Evolutionary conservation across 208 protist genomes (phyloP).

Genomic region (Vickermania ingenoplastis): DNA sequence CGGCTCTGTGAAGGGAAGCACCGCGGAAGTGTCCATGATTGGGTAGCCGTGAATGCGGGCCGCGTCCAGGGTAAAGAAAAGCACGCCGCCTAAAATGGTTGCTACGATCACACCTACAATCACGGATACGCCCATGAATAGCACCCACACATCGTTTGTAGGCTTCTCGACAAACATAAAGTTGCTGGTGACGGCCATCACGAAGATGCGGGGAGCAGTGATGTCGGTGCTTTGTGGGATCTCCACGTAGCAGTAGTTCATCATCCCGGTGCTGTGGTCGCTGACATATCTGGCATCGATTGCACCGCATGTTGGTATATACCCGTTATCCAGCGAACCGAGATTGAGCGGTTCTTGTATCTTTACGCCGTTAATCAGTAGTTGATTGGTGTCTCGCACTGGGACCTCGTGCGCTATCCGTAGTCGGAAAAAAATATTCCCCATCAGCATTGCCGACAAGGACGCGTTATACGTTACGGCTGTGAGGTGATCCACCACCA

Average conservation of each 20-base stretch:
- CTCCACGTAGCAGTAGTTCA: neutral
- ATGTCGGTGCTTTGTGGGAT: neutral
- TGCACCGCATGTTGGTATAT: neutral
- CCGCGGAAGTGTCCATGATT: neutral
- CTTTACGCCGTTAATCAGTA: neutral
- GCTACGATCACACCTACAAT: neutral
- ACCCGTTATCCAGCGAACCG: neutral
- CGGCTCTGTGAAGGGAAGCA: neutral
- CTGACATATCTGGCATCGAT: neutral
- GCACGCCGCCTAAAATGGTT: neutral
- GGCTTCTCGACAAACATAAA: neutral
- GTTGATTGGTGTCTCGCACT: neutral
- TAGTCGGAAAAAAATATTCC: neutral
- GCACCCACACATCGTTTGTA: neutral
- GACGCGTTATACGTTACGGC: neutral
- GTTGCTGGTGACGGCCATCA: neutral
- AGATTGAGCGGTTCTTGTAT: neutral
- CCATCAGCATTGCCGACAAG: neutral
- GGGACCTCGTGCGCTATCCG: slow-evolving; percentile 1
- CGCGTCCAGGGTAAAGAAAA: neutral
- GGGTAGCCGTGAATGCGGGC: neutral
- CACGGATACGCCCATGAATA: neutral
- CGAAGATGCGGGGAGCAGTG: neutral
- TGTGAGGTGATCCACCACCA: neutral
- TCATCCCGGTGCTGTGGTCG: neutral